phyloP scores from a whole-genome alignment of 306 rosid genomes.

The Fagus sylvatica region DNA sequence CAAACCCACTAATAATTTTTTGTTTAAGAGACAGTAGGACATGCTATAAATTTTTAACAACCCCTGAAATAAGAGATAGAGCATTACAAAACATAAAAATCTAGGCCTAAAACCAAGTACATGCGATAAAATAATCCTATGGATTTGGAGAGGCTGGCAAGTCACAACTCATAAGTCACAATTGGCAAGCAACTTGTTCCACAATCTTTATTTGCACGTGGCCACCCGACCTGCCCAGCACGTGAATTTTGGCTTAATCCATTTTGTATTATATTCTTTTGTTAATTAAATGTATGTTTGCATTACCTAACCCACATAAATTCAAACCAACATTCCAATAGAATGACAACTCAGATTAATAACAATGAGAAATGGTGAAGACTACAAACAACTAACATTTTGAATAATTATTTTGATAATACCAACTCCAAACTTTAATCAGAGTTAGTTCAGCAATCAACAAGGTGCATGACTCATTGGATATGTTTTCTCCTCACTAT shows the following conservation, averaged over 20 bases:
- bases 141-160: constrained; percentile 48
- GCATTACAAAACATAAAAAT: too few species aligned
- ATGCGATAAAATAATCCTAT: neutral
- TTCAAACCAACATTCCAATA: constrained; percentile 51
- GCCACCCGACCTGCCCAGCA: constrained; percentile 38
- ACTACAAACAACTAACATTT: constrained; percentile 32
- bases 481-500: too few species aligned
- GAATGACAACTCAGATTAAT: constrained; percentile 37
- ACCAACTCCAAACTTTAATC: constrained; percentile 19
- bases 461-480: too few species aligned
- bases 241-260: constrained; percentile 36
- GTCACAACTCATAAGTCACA: too few species aligned
- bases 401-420: constrained; percentile 22
- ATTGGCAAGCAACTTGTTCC: constrained; percentile 43
- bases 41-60: too few species aligned
- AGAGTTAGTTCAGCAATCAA: neutral
- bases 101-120: constrained; percentile 16
- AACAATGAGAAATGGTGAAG: neutral
- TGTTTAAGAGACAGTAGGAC: too few species aligned
- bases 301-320: constrained; percentile 50
- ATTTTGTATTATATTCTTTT: constrained; percentile 22
- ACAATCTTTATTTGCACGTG: constrained; percentile 38
- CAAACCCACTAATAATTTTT: too few species aligned
- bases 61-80: too few species aligned
- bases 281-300: constrained; percentile 11